Base-by-base conservation (phyloP, 805 yeast species). In the Candida jianshihensis region DNA sequence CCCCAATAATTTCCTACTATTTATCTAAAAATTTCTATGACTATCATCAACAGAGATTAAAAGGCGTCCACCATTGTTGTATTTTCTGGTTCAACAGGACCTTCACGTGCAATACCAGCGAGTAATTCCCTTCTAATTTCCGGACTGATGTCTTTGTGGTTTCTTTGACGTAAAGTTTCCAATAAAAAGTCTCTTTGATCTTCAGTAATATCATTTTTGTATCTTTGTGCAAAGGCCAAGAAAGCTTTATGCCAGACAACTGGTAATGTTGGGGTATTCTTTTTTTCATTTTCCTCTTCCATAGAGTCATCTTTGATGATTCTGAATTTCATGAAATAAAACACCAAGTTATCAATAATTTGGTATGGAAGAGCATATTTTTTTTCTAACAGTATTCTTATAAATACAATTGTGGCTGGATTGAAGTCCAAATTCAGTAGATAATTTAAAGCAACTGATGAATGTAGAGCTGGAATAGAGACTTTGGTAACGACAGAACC, bases 201-300 rank as follows among this genome's bases (percentile, higher is more conserved):
- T 51, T 87, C 96, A n/a, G 98, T 92, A 40, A 92, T 86, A 68
- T 92, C 98, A 56, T 92, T 90, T 60, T 90, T 92, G 59, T 92
- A 92, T 46, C 96, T 73, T 64, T 89, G 97, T 25, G 97, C 95
- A 66, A 92, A 92, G 2, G 92, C 81, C 39, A 92, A 69, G 55
- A 92, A 83, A 3, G 97, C 90, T 59, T 90, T 95, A 59, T 94
- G 97, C 97, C 98, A 92, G 26, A 90, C 90, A 14, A 92, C 84
- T 7, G 98, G 97, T 55, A 92, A 70, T 34, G 73, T 73, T 19
- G 81, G 78, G 10, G 46, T 50, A n/a, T 47, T 54, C 34, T 67
- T 60, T 15, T 61, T 62, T 38, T 70, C 59, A 33, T 61, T 62
- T 33, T 61, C 64, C 49, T 60, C 61, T 42, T 57, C 54, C 51